Percentiles rank a stretch among this genome's conserved stretches.
Evolutionary conservation across 2,329 filamentous ascomycete genomes (phyloP).

Genomic region (Catunica adiposa): DNA sequence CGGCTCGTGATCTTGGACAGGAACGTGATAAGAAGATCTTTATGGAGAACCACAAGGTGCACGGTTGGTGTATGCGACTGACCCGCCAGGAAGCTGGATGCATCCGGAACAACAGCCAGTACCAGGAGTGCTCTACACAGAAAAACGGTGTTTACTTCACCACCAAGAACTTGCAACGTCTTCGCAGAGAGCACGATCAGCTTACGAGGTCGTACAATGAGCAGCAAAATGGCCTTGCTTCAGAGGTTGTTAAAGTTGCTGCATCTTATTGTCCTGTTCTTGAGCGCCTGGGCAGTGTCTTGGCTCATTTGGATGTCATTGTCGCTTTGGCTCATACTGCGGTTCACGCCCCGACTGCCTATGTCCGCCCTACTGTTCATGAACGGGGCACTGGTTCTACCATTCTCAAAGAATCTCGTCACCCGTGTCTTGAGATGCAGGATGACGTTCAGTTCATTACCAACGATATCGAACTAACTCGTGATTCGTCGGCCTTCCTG

Average conservation of each 20-base stretch:
- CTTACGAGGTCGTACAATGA: constrained; percentile 88
- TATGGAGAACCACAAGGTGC: constrained; percentile 85
- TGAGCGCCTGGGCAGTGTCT: constrained; percentile 70
- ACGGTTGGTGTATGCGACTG: constrained; percentile 91
- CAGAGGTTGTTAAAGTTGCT: constrained; percentile 82
- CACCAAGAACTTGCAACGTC: constrained; percentile 59
- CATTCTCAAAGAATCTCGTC: constrained; percentile 76
- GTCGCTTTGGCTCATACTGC: constrained; percentile 86
- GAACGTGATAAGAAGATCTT: constrained; percentile 98
- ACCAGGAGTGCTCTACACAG: constrained; percentile 91
- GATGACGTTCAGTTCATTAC: constrained; percentile 98
- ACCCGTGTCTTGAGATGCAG: constrained; percentile 97
- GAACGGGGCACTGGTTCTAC: constrained; percentile 76
- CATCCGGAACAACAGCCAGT: constrained; percentile 78
- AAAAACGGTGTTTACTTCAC: constrained; percentile 99
- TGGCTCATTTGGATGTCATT: constrained; percentile 90
- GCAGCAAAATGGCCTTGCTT: constrained; percentile 78
- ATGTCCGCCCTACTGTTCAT: constrained; percentile 83
- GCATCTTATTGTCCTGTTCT: constrained; percentile 89
- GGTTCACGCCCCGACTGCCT: constrained; percentile 80
- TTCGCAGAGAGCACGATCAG: constrained; percentile 84
- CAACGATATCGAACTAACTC: constrained; percentile 73
- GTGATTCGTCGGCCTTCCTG: constrained; percentile 70
- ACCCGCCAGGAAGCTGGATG: constrained; percentile 82
- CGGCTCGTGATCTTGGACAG: constrained; percentile 67